Conservation (phyloP, 2,329 filamentous ascomycete genomes). For the Ophiostoma triangulosporum region DNA sequence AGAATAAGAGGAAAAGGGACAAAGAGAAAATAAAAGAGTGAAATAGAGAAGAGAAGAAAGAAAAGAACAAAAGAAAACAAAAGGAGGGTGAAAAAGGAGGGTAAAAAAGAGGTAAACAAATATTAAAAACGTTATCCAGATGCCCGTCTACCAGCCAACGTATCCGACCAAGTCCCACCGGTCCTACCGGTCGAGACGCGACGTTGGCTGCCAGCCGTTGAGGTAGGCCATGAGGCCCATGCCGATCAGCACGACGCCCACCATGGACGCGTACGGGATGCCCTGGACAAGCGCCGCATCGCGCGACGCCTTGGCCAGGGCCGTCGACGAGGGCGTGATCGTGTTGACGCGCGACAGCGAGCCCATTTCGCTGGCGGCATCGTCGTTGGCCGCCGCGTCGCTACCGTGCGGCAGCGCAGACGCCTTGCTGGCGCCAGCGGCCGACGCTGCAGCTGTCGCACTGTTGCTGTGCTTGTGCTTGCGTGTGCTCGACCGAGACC, state of each 20-base stretch:
- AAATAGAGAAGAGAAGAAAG: not conserved
- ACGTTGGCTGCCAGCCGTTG: slow-evolving; percentile 59
- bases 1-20: not conserved
- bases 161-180: not conserved
- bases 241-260: slow-evolving; percentile 68
- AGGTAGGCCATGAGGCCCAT: slow-evolving; percentile 79
- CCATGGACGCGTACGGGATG: slow-evolving; percentile 67
- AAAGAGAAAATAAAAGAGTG: not conserved
- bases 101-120: too few species aligned
- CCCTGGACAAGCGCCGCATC: slow-evolving; percentile 38
- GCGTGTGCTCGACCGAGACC: not conserved
- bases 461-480: not conserved
- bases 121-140: slow-evolving; percentile 3
- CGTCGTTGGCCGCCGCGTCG: slow-evolving; percentile 14
- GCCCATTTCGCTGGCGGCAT: not conserved
- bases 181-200: slow-evolving; percentile 21
- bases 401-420: slow-evolving; percentile 19
- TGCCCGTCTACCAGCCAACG: not conserved
- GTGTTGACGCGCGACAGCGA: slow-evolving; percentile 35
- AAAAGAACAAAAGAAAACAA: not conserved
- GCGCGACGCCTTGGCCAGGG: slow-evolving; percentile 26
- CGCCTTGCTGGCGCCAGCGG: slow-evolving; percentile 10
- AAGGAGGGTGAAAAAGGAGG: too few species aligned
- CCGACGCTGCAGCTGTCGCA: not conserved
- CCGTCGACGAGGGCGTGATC: slow-evolving; percentile 27